Evolutionary conservation across 352 stramenopile species (phyloP).

Genomic region (Phytopythium vexans): DNA sequence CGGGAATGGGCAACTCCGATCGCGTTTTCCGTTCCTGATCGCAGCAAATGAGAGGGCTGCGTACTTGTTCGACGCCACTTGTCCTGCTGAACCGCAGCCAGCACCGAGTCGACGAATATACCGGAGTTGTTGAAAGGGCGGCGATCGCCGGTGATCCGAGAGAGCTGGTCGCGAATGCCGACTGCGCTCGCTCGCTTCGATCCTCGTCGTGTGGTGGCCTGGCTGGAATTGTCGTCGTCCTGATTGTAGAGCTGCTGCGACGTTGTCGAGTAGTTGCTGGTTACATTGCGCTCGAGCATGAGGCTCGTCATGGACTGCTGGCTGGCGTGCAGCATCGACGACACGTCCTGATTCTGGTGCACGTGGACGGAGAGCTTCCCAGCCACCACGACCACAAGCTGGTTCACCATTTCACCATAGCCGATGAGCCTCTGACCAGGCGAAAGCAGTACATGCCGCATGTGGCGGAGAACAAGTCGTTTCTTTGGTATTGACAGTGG

Average conservation of each 20-base stretch:
- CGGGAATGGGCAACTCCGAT: background rate
- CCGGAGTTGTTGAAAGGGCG: background rate
- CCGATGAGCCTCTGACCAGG: constrained; percentile 41
- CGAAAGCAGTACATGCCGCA: constrained; percentile 20
- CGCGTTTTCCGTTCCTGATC: background rate
- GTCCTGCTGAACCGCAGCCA: constrained; percentile 37
- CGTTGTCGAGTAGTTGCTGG: constrained; percentile 68
- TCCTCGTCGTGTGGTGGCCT: background rate
- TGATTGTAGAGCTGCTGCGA: constrained; percentile 50
- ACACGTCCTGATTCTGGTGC: constrained; percentile 32
- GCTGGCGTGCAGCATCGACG: constrained; percentile 41
- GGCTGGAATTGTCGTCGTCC: background rate
- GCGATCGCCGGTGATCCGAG: constrained; percentile 1
- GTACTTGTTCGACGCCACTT: constrained; percentile 11
- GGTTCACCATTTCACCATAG: constrained; percentile 33
- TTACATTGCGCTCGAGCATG: constrained; percentile 50
- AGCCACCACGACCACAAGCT: constrained; percentile 45
- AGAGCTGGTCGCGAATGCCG: constrained; percentile 10
- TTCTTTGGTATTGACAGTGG: constrained; percentile 21
- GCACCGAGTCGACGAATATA: constrained; percentile 48
- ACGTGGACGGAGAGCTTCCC: constrained; percentile 41
- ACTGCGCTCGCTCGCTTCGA: background rate
- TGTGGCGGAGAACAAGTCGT: constrained; percentile 33
- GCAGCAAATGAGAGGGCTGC: too few relatives aligned
- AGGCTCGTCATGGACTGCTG: constrained; percentile 54